Conservation (phyloP, 768 basidiomycete species). For the Podaxis carcinomalis region DNA sequence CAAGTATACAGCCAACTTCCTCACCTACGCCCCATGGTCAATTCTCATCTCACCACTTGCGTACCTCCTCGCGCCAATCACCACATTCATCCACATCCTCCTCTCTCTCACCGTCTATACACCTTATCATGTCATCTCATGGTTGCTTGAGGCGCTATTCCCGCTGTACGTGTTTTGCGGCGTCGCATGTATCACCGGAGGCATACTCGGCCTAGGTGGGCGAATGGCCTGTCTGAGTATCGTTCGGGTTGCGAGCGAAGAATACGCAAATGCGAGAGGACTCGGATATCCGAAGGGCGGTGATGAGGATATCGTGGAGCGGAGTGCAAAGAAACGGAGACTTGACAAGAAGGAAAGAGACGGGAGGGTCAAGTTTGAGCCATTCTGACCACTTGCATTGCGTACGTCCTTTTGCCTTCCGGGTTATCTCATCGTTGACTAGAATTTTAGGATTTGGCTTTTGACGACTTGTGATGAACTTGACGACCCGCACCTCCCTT, state of each 20-base stretch:
- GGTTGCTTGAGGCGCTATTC: conserved; percentile 40
- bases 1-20: conserved; percentile 9
- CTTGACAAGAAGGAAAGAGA: not conserved
- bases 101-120: conserved; percentile 38
- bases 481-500: not conserved
- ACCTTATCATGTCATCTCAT: conserved; percentile 37
- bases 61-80: conserved; percentile 46
- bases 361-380: conserved; percentile 7
- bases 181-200: conserved; percentile 51
- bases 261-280: not conserved
- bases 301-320: not conserved
- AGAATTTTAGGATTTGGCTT: not conserved
- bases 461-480: not conserved
- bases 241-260: not conserved
- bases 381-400: not conserved
- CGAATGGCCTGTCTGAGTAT: conserved; percentile 14
- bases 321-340: conserved; percentile 9
- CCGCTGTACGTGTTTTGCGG: conserved; percentile 56
- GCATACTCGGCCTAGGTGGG: conserved; percentile 37
- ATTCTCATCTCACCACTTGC: conserved; percentile 25
- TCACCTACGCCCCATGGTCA: conserved; percentile 18
- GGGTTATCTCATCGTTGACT: not conserved
- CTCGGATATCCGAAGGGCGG: not conserved
- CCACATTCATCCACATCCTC: conserved; percentile 35
- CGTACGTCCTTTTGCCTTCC: not conserved